phyloP scores from a whole-genome alignment of 768 basidiomycete genomes.

The Psilocybe azurescens region DNA sequence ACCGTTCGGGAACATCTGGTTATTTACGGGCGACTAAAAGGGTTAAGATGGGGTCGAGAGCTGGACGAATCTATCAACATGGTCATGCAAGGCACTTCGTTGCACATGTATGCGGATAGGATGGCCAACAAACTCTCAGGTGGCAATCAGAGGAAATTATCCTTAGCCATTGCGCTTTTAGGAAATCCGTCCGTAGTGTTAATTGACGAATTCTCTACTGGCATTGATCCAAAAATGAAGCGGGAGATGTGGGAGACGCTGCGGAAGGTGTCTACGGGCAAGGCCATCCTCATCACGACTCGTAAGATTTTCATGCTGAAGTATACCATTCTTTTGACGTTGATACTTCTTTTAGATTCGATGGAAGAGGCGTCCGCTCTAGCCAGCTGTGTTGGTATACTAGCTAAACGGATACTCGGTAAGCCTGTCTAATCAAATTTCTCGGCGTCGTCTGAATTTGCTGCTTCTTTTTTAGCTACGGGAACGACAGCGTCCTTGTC shows the following conservation, averaged over 20 bases:
- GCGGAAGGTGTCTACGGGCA: conserved; percentile 64
- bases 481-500: conserved; percentile 69
- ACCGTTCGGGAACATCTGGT: conserved; percentile 79
- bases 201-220: conserved; percentile 85
- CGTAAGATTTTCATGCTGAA: conserved; percentile 44
- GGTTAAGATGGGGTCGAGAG: conserved; percentile 55
- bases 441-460: not conserved
- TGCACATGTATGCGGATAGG: conserved; percentile 66
- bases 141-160: conserved; percentile 79
- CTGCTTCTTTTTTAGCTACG: conserved; percentile 48
- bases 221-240: conserved; percentile 84
- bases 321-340: conserved; percentile 22
- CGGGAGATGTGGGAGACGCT: conserved; percentile 83
- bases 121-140: conserved; percentile 80
- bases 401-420: conserved; percentile 76
- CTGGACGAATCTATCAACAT: conserved; percentile 57
- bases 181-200: conserved; percentile 80
- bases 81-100: conserved; percentile 62
- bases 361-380: conserved; percentile 87
- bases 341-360: conserved; percentile 46
- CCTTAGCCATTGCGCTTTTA: conserved; percentile 75
- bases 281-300: conserved; percentile 75
- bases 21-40: conserved; percentile 80
- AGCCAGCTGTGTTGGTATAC: conserved; percentile 76
- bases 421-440: conserved; percentile 15